A percentile compares a stretch with the other conserved stretches of the same genome.
These are phyloP conservation scores for Colletotrichum sp. DNA, from an alignment of 2,329 filamentous ascomycete genomes.

Conservation along the genomic window DNA sequence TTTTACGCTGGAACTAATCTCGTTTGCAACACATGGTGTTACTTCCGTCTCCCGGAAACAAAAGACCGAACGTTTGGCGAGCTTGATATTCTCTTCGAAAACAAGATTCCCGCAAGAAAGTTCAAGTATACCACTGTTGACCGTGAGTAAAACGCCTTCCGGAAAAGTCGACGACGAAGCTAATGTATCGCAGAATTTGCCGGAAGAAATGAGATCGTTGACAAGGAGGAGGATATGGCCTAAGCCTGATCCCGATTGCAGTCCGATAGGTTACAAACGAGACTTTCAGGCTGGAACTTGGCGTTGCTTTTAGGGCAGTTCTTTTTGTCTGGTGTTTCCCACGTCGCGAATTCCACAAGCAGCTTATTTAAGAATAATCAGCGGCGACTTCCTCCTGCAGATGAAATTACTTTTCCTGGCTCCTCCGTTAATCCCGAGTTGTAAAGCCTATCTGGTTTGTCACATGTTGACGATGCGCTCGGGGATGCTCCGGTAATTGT, in stretches of 20 bases:
- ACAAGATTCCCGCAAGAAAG: conserved; percentile 25
- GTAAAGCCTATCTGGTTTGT: background rate
- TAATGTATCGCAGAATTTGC: background rate
- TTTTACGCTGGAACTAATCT: conserved; percentile 43
- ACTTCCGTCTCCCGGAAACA: conserved; percentile 48
- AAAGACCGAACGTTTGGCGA: conserved; percentile 50
- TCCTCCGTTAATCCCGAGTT: too few species aligned
- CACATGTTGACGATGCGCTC: background rate
- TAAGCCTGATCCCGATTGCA: background rate
- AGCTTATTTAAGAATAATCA: background rate
- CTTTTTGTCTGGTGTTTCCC: background rate
- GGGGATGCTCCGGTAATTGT: background rate
- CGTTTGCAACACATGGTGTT: conserved; percentile 43
- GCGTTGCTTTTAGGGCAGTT: fast-evolving
- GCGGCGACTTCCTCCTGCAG: background rate
- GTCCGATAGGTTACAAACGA: background rate
- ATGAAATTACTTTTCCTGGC: too few species aligned
- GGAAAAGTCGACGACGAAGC: background rate
- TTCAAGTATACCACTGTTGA: conserved; percentile 32
- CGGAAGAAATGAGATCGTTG: background rate
- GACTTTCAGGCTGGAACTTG: background rate
- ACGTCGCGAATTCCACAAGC: background rate
- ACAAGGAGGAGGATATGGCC: background rate
- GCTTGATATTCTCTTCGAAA: conserved; percentile 36
- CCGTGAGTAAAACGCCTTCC: background rate